Conservation (phyloP, 2,329 filamentous ascomycete genomes). For the Colletotrichum sp. region DNA sequence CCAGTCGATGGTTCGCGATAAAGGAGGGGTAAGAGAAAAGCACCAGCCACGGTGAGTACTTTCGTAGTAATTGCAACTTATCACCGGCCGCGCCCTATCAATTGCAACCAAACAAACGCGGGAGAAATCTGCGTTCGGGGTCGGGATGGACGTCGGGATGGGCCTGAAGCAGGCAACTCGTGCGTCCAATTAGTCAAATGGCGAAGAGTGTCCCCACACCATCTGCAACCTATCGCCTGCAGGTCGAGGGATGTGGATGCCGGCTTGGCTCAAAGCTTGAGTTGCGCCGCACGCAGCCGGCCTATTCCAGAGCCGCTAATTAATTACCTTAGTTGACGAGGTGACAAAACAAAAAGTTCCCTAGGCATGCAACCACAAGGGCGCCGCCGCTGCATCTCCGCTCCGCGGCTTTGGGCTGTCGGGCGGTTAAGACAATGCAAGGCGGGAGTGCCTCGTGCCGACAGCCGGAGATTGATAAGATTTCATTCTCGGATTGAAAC, state of each 20-base stretch:
- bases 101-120: background rate
- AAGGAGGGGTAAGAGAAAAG: conserved; percentile 6
- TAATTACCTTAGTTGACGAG: background rate
- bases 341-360: background rate
- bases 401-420: background rate
- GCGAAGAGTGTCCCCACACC: background rate
- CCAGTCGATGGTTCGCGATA: conserved; percentile 16
- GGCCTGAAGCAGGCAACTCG: background rate
- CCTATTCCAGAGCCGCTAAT: background rate
- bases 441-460: background rate
- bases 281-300: conserved; percentile 1
- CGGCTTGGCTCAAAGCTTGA: conserved; percentile 16
- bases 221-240: conserved; percentile 11
- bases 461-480: conserved; percentile 5
- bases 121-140: background rate
- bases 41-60: background rate
- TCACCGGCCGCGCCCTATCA: background rate
- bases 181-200: conserved; percentile 6
- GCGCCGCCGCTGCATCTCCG: background rate
- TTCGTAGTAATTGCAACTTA: background rate
- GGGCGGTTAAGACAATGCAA: background rate
- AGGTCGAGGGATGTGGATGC: conserved; percentile 12
- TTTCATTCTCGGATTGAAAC: background rate
- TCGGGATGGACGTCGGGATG: background rate
- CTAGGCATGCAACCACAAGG: background rate